Percentiles rank a stretch among this genome's conserved stretches.
Evolutionary conservation across 2,329 filamentous ascomycete genomes (phyloP).

Genomic region (Decorospora gaudefroyi): DNA sequence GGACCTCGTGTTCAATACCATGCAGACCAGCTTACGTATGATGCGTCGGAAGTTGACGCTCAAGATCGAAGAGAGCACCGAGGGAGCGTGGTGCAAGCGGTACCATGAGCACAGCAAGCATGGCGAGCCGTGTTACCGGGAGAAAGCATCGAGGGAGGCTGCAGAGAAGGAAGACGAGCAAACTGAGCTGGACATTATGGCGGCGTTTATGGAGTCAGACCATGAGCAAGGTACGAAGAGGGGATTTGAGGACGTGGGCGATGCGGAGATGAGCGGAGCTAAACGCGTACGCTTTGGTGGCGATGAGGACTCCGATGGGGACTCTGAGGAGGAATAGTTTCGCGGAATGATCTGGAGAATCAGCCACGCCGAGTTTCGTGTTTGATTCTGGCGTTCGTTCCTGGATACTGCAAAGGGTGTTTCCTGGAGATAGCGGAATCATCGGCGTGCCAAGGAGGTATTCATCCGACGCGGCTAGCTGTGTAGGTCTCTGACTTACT

Average conservation of each 20-base stretch:
- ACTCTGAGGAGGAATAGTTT: conserved; percentile 14
- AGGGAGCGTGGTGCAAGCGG: conserved; percentile 38
- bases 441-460: too few relatives aligned
- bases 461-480: too few relatives aligned
- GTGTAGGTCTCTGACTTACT: too few relatives aligned
- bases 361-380: not conserved
- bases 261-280: not conserved
- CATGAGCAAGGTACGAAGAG: not conserved
- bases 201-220: not conserved
- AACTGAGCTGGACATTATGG: not conserved
- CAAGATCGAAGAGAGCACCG: conserved; percentile 36
- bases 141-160: conserved; percentile 9
- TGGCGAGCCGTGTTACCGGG: conserved; percentile 31
- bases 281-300: conserved; percentile 4
- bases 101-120: conserved; percentile 40
- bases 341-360: too few relatives aligned
- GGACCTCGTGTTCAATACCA: conserved; percentile 31
- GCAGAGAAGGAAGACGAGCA: not conserved
- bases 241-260: not conserved
- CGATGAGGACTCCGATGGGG: conserved; percentile 12
- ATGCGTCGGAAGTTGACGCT: conserved; percentile 33
- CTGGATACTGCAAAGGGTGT: not conserved
- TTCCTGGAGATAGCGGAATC: not conserved
- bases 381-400: not conserved
- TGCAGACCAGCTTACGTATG: conserved; percentile 34